phyloP scores from a whole-genome alignment of 352 stramenopile species.

The Plasmopara viticola region DNA sequence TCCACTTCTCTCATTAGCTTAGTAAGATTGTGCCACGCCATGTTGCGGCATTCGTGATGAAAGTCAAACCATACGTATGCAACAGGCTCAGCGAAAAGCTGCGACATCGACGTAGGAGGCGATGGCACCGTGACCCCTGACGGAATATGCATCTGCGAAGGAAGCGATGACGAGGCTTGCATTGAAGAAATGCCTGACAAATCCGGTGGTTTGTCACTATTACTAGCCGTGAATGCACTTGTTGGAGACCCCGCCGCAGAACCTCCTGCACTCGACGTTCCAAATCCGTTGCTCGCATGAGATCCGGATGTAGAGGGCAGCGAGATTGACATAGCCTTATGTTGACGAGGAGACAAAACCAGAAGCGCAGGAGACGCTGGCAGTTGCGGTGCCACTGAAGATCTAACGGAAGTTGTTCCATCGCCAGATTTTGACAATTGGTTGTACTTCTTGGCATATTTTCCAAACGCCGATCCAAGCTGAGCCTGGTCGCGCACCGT shows the following conservation, averaged over 20 bases:
- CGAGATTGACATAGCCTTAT: conserved; percentile 25
- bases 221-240: conserved; percentile 24
- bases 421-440: conserved; percentile 57
- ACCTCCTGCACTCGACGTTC: conserved; percentile 10
- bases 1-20: conserved; percentile 87
- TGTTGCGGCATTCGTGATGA: conserved; percentile 93
- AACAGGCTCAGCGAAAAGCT: conserved; percentile 54
- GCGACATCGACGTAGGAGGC: conserved; percentile 45
- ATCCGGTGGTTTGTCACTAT: conserved; percentile 20
- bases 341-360: conserved; percentile 35
- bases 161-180: conserved; percentile 23
- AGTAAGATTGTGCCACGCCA: conserved; percentile 88
- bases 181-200: conserved; percentile 9
- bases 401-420: conserved; percentile 17
- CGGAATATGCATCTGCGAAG: conserved; percentile 8
- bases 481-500: conserved; percentile 86
- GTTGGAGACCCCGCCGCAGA: conserved; percentile 26
- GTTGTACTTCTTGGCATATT: conserved; percentile 86
- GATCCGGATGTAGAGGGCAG: conserved; percentile 10
- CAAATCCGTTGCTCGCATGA: conserved; percentile 18
- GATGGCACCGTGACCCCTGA: conserved; percentile 27
- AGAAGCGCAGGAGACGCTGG: conserved; percentile 15
- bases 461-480: conserved; percentile 88
- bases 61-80: conserved; percentile 96
- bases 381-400: conserved; percentile 12